Percentiles rank a stretch among this genome's conserved stretches.
Conservation (phyloP, 176 grass and related monocot species). For the Musa acuminata region DNA sequence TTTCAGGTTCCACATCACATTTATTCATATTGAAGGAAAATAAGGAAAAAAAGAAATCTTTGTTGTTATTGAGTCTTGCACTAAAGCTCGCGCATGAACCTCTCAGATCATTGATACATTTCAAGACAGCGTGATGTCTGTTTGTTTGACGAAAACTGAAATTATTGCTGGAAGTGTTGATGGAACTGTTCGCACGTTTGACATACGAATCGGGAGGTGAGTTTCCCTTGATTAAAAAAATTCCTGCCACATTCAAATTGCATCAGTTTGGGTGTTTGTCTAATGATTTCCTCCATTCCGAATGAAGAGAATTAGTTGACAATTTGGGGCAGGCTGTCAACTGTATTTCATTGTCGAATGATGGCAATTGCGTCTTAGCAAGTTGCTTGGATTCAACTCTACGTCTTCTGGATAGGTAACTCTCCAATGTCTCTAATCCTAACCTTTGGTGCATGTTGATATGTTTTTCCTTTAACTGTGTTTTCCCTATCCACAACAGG, state of each 20-base stretch:
- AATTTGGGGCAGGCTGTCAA: slow-evolving; percentile 75
- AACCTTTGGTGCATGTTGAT: background rate
- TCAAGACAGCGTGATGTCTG: slow-evolving; percentile 97
- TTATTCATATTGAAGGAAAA: background rate
- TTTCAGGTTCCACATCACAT: background rate
- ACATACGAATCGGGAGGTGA: slow-evolving; percentile 92
- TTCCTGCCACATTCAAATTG: background rate
- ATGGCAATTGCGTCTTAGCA: slow-evolving; percentile 71
- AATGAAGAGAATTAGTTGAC: slow-evolving; percentile 68
- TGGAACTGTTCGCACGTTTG: slow-evolving; percentile 79
- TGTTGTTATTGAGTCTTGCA: background rate
- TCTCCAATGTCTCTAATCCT: background rate
- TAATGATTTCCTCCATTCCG: slow-evolving; percentile 13
- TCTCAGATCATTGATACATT: slow-evolving; percentile 81
- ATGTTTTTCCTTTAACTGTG: background rate
- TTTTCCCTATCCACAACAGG: slow-evolving; percentile 36
- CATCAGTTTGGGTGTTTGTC: slow-evolving; percentile 12
- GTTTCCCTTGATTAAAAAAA: slow-evolving; percentile 10
- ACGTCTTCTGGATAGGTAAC: slow-evolving; percentile 80
- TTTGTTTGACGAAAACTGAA: slow-evolving; percentile 71
- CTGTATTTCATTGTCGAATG: slow-evolving; percentile 91
- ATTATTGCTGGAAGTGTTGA: slow-evolving; percentile 98
- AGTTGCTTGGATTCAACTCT: slow-evolving; percentile 93
- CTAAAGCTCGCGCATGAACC: slow-evolving; percentile 18
- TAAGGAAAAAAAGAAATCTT: background rate